Percentiles rank a stretch among this genome's conserved stretches.
Conservation (phyloP, 2,329 filamentous ascomycete genomes). For the Lizonia empirigonia region DNA sequence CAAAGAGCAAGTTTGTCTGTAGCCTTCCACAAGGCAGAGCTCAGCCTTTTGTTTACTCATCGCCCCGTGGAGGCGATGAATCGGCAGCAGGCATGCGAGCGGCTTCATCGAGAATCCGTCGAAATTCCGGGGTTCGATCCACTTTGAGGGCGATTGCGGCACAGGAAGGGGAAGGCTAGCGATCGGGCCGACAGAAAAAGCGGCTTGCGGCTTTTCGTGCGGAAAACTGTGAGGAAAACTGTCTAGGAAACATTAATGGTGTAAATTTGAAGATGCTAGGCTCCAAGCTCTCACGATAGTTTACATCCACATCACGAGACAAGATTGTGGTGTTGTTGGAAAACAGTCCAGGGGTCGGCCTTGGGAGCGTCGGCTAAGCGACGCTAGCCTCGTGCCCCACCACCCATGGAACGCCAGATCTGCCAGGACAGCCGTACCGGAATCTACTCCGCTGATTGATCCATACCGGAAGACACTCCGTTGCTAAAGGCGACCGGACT, state of each 20-base stretch:
- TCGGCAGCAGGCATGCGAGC: constrained; percentile 12
- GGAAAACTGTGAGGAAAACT: constrained; percentile 11
- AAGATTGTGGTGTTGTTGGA: constrained; percentile 3
- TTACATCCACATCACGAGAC: constrained; percentile 6
- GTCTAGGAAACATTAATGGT: neutral
- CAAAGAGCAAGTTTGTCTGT: neutral
- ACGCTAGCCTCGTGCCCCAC: too few species aligned
- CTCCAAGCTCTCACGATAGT: too few species aligned
- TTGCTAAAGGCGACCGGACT: too few species aligned
- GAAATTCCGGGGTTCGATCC: constrained; percentile 10
- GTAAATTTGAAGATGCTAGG: too few species aligned
- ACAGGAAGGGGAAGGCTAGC: constrained; percentile 2
- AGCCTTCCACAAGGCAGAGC: neutral
- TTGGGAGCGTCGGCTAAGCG: too few species aligned
- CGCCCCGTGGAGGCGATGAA: constrained; percentile 1
- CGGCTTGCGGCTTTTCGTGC: neutral
- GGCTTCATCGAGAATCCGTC: constrained; percentile 7
- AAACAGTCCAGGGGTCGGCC: too few species aligned
- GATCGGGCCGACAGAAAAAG: neutral
- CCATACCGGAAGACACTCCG: too few species aligned
- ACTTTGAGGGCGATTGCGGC: constrained; percentile 4
- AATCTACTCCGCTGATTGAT: too few species aligned
- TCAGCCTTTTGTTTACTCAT: constrained; percentile 7
- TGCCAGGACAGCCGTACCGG: too few species aligned
- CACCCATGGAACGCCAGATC: too few species aligned